Base-by-base conservation (phyloP, 495 filamentous ascomycete genomes). In the Hypoxylon lienhwacheense region DNA sequence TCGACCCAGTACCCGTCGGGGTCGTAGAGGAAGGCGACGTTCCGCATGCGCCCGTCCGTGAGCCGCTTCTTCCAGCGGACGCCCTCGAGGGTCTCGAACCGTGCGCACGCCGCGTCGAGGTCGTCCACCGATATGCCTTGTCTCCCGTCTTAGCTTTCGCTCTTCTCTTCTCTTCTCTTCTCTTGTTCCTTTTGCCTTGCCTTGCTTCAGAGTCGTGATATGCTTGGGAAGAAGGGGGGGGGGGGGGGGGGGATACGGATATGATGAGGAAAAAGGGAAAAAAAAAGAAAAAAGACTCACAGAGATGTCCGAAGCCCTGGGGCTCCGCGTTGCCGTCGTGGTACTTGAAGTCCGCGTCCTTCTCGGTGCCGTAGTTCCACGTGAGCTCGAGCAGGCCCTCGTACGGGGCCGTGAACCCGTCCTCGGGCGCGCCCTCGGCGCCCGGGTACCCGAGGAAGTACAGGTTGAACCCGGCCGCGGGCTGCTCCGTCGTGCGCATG, bases 361-460 rank as follows among this genome's bases (percentile, higher is more conserved):
- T 92, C 77, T 98, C 93, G 2, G 93, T 97, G 32, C 93, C 93
- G 57, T 96, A 93, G 67, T 98, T 97, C 89, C 90, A 96, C 15
- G 91, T 97, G 60, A 98, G 65, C 73, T 96, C 91, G 7, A 97
- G 73, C 43, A 97, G 65, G 1, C 92, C 92, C 66, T 97, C 92
- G 41, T 82, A 80, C 31, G 82, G 80, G 2, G 86, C 82, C 2
- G 83, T 77, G 64, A 33, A 79, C 17, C 73, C 64, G 19, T 72
- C 67, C 28, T 70, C 73, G 22, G 85, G 76, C 20, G 75, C 60
- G 16, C 75, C 73, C 56, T 70, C 57, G 29, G 72, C 52, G 24
- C 79, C 73, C 19, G 79, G 71, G 63, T 98, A 98, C 11, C 86
- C 92, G 33, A 97, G 74, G 77, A 97, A 97, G 66, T 97, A 97